A percentile compares a stretch with the other conserved stretches of the same genome.
Evolutionary conservation across 495 filamentous ascomycete genomes (phyloP).

Genomic region (Melanomma pulvis-pyrius): DNA sequence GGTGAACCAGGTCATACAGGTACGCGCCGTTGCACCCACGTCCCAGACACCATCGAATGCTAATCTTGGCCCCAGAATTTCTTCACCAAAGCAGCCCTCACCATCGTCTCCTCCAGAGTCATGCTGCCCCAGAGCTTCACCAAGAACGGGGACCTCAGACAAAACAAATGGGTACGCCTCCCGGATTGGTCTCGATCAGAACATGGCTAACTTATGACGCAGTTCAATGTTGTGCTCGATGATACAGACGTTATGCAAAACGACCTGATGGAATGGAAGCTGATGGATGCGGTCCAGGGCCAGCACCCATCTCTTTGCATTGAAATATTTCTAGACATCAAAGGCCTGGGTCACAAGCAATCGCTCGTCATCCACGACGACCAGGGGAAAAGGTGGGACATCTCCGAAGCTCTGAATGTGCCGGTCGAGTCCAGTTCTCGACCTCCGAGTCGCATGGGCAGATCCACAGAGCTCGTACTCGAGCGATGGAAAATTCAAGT

Average conservation of each 20-base stretch:
- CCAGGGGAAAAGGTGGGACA: conserved; percentile 89
- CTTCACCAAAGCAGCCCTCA: conserved; percentile 82
- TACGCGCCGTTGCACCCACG: conserved; percentile 46
- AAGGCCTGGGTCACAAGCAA: conserved; percentile 78
- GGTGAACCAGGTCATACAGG: conserved; percentile 88
- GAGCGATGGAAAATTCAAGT: conserved; percentile 90
- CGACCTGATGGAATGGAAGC: conserved; percentile 77
- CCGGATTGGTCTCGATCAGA: not conserved
- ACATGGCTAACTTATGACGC: conserved; percentile 28
- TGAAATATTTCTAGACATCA: conserved; percentile 85
- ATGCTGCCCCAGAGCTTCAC: conserved; percentile 64
- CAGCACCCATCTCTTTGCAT: conserved; percentile 85
- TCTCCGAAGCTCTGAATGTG: conserved; percentile 74
- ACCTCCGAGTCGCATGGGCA: conserved; percentile 57
- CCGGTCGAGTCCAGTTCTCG: conserved; percentile 51
- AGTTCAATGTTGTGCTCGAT: conserved; percentile 95
- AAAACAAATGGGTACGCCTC: conserved; percentile 90
- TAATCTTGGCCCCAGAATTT: conserved; percentile 68
- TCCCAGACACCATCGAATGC: not conserved
- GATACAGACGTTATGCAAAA: conserved; percentile 85
- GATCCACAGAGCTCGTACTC: conserved; percentile 69
- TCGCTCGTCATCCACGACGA: conserved; percentile 86
- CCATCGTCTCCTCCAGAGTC: conserved; percentile 79
- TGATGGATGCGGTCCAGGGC: conserved; percentile 71
- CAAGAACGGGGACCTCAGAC: conserved; percentile 64